Evolutionary conservation across 345 rosid species (phyloP), one percentile per base, ranked within the genome.

Genomic region (Fremontodendron californicum): DNA sequence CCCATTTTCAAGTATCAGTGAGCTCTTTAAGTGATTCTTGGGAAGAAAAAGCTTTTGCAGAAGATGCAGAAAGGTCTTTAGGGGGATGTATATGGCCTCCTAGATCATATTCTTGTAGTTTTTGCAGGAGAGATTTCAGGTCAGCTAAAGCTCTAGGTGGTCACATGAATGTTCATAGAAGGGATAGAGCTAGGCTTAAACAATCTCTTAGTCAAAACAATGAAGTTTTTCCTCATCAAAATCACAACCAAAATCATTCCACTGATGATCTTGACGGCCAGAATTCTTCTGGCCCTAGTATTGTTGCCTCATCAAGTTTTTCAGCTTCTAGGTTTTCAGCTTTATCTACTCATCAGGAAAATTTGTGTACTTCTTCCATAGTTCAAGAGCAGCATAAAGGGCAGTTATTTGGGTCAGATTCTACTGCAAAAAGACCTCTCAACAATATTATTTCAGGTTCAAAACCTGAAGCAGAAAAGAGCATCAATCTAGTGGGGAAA

Each of bases 121-220:
- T 89, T 35, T 91, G 95, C 68, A 83, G 72, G 57, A 82, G 93
- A 80, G 91, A 86, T 70, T 89, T 91, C 78, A 85, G 89, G 84
- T 91, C 95, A 13, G 95, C 95, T 80, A 93, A 91, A 84, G 95
- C 93, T 64, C 82, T 91, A 31, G 95, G 95, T 40, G 95, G 95
- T 46, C 95, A 91, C 81, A 91, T 91, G 95, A 91, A 91, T 81
- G 88, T 91, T 66, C 95, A 91, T 77, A 82, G 91, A 57, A 85
- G 89, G 40, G 95, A 91, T 72, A 85, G 93, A 75, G 95, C 95
- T 7, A 83, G 85, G 81, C 93, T 91, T 51, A 88, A 86, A 66
- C 90, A 81, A 51, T 82, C 90, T 42, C 81, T 77, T 19, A 73
- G 25, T 71, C 3, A 49, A 19, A 49, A 70, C 7, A 35, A 33